Evolutionary conservation across 2,329 filamentous ascomycete species (phyloP), one percentile per base, ranked within the genome.

Genomic region (Cercospora sp.): DNA sequence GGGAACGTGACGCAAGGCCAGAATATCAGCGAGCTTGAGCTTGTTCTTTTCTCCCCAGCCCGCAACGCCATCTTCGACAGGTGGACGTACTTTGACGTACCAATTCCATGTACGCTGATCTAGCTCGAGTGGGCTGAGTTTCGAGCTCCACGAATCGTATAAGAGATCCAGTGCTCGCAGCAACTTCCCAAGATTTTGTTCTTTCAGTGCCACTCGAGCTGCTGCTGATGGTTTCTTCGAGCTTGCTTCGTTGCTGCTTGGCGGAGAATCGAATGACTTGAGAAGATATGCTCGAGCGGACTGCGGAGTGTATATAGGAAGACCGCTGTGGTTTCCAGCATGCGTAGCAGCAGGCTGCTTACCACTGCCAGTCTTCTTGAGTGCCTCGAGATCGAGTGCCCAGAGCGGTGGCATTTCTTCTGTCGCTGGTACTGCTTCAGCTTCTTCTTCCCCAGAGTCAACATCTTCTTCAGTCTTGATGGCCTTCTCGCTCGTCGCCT

Each of bases 41-140:
- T 83, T 81, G 1, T 91, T 92, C 78, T 94, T 95, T 12, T 90
- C 91, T 30, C 93, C 93, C 93, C 93, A 96, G 1, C 93, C 93
- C 20, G 88, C 87, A 59, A 87, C 87, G 0, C 93, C 93, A 66
- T 84, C 80, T 67, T 91, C 88, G 2, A 96, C 90, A 20, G 92
- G 89, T 0, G 93, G 93, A 70, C 93, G 83, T 20, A 94, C 87
- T 23, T 86, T 85, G 1, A 90, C 83, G 79, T 96, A 96, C 93
- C 93, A 96, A 10, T 82, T 82, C 91, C 92, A 96, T 18, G 92
- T 91, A 67, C 89, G 86, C 69, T 85, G 84, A 76, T 96, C 91
- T 63, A 96, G 81, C 74, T 96, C 91, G 16, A 86, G 83, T 3
- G 81, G 80, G 28, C 80, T 83, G 36, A 96, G 77, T 31, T 87